Conservation (phyloP, 257 asterid species). For the Misopates orontium region DNA sequence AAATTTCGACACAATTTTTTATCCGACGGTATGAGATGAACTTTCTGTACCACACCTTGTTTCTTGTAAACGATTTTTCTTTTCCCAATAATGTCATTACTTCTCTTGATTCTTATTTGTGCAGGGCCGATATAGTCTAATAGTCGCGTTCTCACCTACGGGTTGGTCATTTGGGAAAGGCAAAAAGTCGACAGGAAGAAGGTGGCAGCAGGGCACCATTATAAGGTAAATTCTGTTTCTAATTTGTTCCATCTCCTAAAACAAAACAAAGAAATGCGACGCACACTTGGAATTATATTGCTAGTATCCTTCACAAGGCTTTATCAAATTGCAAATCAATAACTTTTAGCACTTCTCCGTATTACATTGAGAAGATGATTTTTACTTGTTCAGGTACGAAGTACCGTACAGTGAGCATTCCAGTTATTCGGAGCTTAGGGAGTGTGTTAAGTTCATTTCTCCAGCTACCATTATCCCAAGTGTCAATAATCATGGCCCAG, state of each 20-base stretch:
- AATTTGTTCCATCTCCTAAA: background rate
- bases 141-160: conserved; percentile 91
- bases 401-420: conserved; percentile 95
- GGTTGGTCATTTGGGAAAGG: conserved; percentile 96
- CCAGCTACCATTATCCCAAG: conserved; percentile 81
- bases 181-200: conserved; percentile 75
- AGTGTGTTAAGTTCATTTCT: conserved; percentile 70
- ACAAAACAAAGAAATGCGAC: background rate
- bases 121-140: conserved; percentile 68
- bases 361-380: background rate
- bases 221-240: conserved; percentile 56
- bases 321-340: background rate
- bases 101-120: conserved; percentile 19
- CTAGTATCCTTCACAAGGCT: background rate
- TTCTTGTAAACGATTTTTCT: background rate
- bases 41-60: background rate
- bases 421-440: conserved; percentile 87
- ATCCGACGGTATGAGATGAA: too few relatives aligned
- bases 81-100: background rate
- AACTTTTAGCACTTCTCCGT: background rate
- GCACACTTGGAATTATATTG: background rate
- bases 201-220: conserved; percentile 95
- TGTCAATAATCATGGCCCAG: conserved; percentile 77
- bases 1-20: too few relatives aligned
- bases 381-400: conserved; percentile 63